Evolutionary conservation across 2,329 filamentous ascomycete genomes (phyloP), one percentile per base, ranked within the genome.

Genomic region (Pseudocercospora macadamiae): DNA sequence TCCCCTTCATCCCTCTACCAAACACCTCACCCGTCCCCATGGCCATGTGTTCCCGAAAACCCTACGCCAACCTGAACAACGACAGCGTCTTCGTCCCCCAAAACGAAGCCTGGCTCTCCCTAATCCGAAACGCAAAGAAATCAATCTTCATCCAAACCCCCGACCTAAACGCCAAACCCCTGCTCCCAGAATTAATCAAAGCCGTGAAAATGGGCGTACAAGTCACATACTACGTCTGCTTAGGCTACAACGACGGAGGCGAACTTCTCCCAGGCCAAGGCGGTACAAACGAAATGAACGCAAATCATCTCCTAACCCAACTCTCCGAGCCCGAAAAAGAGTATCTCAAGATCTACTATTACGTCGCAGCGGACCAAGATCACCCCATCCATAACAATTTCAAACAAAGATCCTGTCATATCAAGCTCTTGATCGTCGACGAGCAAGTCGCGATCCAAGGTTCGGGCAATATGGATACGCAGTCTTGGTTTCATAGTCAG

Each of bases 401-500:
- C 71, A 88, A 89, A 73, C 78, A 82, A 32, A 80, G 90, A 0
- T 85, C 82, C 56, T 92, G 89, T 69, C 90, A 93, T 72, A 82
- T 92, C 70, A 93, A 93, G 71, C 78, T 93, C 2, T 83, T 93
- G 78, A 88, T 93, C 39, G 86, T 85, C 1, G 90, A 93, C 70
- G 83, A 82, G 42, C 76, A 76, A 19, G 81, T 93, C 32, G 89
- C 83, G 2, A 86, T 93, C 32, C 83, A 89, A 72, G 90, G 89
- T 3, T 90, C 85, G 63, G 89, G 89, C 0, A 93, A 93, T 68
- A 87, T 92, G 71, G 90, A 93, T 66, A 92, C 89, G 1, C 90
- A 93, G 73, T 86, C 82, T 18, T 93, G 89, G 86, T 92, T 82
- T 64, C 89, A 93, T 69, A 87, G 83, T 55, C 89, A 92, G 71